A percentile compares a stretch with the other conserved stretches of the same genome.
Evolutionary conservation across 495 filamentous ascomycete species (phyloP).

Genomic region (Glutinoglossum americanum): DNA sequence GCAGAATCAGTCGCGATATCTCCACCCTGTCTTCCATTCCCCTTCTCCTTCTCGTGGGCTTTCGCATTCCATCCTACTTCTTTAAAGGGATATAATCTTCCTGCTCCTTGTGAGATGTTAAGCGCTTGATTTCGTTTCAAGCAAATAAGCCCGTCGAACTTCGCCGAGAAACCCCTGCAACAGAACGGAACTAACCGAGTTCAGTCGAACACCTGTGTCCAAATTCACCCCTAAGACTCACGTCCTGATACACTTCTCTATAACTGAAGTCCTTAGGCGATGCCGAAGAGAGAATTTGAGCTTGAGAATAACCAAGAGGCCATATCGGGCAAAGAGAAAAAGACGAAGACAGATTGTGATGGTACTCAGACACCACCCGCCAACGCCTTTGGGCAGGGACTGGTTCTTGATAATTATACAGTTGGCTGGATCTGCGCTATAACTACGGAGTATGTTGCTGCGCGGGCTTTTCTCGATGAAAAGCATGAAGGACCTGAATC

Average conservation of each 20-base stretch:
- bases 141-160: neutral
- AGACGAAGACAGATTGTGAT: slow-evolving; percentile 1
- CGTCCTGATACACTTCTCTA: neutral
- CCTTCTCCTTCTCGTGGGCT: neutral
- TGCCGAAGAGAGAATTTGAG: slow-evolving; percentile 1
- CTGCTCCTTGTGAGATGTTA: neutral
- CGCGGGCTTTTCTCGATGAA: neutral
- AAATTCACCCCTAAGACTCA: neutral
- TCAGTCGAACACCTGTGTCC: neutral
- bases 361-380: neutral
- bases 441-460: neutral
- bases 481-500: neutral
- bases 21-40: neutral
- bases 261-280: neutral
- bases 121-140: neutral
- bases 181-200: neutral
- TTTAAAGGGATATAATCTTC: neutral
- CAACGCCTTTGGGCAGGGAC: neutral
- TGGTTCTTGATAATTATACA: neutral
- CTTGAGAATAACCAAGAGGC: slow-evolving; percentile 2
- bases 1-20: neutral
- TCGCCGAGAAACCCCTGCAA: neutral
- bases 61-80: neutral
- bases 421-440: slow-evolving; percentile 1
- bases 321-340: neutral